Evolutionary conservation across 352 stramenopile genomes (phyloP).

Genomic region (Globisporangium splendens): DNA sequence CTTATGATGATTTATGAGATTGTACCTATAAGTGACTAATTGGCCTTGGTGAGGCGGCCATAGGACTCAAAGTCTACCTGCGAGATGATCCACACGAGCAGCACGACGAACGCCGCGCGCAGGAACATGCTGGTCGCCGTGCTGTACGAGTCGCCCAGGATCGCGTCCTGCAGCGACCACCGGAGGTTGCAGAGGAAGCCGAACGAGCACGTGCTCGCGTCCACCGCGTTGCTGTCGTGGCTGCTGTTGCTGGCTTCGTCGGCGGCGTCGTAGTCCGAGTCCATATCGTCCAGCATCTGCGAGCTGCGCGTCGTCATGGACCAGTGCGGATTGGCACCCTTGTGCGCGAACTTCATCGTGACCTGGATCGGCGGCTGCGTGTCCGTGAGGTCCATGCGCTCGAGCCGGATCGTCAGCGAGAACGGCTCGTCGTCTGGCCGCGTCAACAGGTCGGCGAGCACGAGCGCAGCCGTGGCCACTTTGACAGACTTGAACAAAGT

Average conservation of each 20-base stretch:
- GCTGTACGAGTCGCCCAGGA: slow-evolving; percentile 2
- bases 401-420: slow-evolving; percentile 41
- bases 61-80: slow-evolving; percentile 17
- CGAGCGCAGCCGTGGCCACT: slow-evolving; percentile 42
- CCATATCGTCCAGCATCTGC: not conserved
- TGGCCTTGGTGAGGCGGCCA: too few species aligned
- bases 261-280: not conserved
- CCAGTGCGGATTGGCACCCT: not conserved
- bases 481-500: slow-evolving; percentile 57
- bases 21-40: too few species aligned
- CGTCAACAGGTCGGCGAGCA: slow-evolving; percentile 36
- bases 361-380: slow-evolving; percentile 26
- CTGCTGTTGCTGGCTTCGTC: not conserved
- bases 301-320: not conserved
- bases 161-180: slow-evolving; percentile 29
- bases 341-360: slow-evolving; percentile 17
- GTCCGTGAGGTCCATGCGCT: slow-evolving; percentile 35
- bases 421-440: slow-evolving; percentile 29
- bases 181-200: slow-evolving; percentile 14
- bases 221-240: not conserved
- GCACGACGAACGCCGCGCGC: slow-evolving; percentile 27
- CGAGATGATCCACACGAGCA: slow-evolving; percentile 36
- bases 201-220: not conserved
- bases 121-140: slow-evolving; percentile 27
- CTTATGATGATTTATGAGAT: too few species aligned